phyloP scores from a whole-genome alignment of 2,329 filamentous ascomycete genomes.

The Aspergillus ruber region DNA sequence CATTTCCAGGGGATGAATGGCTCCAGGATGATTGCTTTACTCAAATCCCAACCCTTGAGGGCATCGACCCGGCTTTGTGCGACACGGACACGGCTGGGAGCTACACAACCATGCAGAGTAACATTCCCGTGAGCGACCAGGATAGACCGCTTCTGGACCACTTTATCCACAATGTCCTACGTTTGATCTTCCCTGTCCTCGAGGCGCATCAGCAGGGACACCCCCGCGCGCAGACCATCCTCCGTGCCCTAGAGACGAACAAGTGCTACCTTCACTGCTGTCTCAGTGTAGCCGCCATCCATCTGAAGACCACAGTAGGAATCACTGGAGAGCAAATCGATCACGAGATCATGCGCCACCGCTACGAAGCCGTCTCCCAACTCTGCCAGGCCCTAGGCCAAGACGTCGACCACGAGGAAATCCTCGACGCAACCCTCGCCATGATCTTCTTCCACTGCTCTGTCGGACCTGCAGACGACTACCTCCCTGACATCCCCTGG shows the following conservation, averaged over 20 bases:
- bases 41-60: slow-evolving; percentile 40
- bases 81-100: slow-evolving; percentile 26
- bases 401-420: slow-evolving; percentile 77
- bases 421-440: slow-evolving; percentile 83
- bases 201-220: slow-evolving; percentile 84
- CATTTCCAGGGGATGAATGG: slow-evolving; percentile 61
- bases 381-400: slow-evolving; percentile 74
- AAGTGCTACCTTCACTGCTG: slow-evolving; percentile 93
- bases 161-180: slow-evolving; percentile 81
- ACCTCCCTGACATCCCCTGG: slow-evolving; percentile 88
- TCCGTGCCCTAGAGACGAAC: slow-evolving; percentile 84
- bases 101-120: slow-evolving; percentile 59
- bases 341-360: slow-evolving; percentile 86
- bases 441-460: slow-evolving; percentile 97
- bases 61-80: slow-evolving; percentile 16
- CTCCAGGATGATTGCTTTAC: slow-evolving; percentile 66
- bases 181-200: slow-evolving; percentile 83
- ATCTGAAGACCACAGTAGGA: slow-evolving; percentile 72
- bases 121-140: slow-evolving; percentile 76
- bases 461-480: slow-evolving; percentile 78
- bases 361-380: slow-evolving; percentile 78
- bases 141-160: slow-evolving; percentile 84
- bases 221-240: slow-evolving; percentile 71
- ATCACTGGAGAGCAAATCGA: slow-evolving; percentile 68
- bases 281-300: slow-evolving; percentile 84